Conservation (phyloP, 495 filamentous ascomycete genomes). For the Hypoxylon trugodes region DNA sequence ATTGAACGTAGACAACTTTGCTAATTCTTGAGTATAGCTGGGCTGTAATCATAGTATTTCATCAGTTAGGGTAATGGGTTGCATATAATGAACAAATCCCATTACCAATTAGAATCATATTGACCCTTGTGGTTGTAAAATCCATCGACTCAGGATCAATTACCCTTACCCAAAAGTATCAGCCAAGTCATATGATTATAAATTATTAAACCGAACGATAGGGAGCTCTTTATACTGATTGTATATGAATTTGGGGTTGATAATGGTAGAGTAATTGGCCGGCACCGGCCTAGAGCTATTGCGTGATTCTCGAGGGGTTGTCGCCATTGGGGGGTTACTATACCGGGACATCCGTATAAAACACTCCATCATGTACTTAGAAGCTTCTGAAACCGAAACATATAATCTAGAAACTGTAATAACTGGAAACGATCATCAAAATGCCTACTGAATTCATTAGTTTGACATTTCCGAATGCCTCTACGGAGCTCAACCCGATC, state of each 20-base stretch:
- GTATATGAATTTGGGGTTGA: slow-evolving; percentile 21
- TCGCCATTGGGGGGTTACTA: slow-evolving; percentile 25
- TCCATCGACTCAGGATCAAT: too few species aligned
- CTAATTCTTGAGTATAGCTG: too few species aligned
- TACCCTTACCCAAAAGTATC: slow-evolving; percentile 1
- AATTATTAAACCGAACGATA: slow-evolving; percentile 20
- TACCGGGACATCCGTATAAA: slow-evolving; percentile 26
- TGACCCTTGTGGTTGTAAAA: too few species aligned
- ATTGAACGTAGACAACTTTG: too few species aligned
- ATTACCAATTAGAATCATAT: too few species aligned
- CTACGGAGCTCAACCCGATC: slow-evolving; percentile 60
- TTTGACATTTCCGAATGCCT: slow-evolving; percentile 58
- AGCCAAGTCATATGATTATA: slow-evolving; percentile 19
- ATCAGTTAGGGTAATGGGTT: too few species aligned
- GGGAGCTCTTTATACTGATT: not conserved
- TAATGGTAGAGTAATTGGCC: slow-evolving; percentile 26
- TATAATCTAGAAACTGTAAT: not conserved
- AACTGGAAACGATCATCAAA: slow-evolving; percentile 20
- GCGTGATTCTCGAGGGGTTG: slow-evolving; percentile 38
- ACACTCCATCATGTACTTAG: not conserved
- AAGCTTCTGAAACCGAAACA: not conserved
- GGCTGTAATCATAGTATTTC: too few species aligned
- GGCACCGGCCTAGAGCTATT: slow-evolving; percentile 36
- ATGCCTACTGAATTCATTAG: slow-evolving; percentile 67
- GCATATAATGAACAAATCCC: not conserved